These are phyloP conservation scores for Trametes cinnabarina DNA, from an alignment of 768 basidiomycete species.

Conservation along the genomic window DNA sequence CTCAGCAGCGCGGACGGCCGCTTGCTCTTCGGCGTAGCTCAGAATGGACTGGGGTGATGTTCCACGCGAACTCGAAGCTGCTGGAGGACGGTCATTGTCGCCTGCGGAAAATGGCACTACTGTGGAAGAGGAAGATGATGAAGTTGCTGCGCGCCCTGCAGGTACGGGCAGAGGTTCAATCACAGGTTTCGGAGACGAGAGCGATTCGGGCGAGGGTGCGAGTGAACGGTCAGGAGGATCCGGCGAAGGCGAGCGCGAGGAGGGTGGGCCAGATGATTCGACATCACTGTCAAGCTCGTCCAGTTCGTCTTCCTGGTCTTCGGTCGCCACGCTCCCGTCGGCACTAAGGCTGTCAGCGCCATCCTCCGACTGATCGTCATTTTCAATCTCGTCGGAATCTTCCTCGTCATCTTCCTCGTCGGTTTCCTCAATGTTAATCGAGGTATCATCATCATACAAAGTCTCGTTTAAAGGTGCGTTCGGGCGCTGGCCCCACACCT, in stretches of 20 bases:
- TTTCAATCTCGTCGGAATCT: constrained; percentile 11
- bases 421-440: background rate
- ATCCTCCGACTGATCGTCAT: constrained; percentile 9
- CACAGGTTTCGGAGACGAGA: constrained; percentile 6
- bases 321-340: constrained; percentile 13
- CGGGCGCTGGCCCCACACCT: constrained; percentile 26
- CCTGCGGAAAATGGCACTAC: too few species aligned
- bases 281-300: constrained; percentile 9
- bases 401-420: constrained; percentile 17
- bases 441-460: constrained; percentile 2
- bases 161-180: background rate
- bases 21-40: constrained; percentile 35
- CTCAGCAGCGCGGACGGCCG: constrained; percentile 26
- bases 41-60: background rate
- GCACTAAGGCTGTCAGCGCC: constrained; percentile 7
- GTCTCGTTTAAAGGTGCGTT: background rate
- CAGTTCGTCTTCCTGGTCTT: constrained; percentile 13
- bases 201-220: constrained; percentile 12
- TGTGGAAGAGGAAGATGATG: background rate
- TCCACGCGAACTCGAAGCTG: background rate
- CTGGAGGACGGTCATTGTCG: background rate
- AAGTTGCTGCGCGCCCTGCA: background rate
- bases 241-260: constrained; percentile 31
- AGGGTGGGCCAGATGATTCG: constrained; percentile 26
- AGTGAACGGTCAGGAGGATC: constrained; percentile 11